These are phyloP conservation scores for Wickerhamiella pararugosa DNA, from an alignment of 1,139 yeast genomes.

Conservation along the genomic window DNA sequence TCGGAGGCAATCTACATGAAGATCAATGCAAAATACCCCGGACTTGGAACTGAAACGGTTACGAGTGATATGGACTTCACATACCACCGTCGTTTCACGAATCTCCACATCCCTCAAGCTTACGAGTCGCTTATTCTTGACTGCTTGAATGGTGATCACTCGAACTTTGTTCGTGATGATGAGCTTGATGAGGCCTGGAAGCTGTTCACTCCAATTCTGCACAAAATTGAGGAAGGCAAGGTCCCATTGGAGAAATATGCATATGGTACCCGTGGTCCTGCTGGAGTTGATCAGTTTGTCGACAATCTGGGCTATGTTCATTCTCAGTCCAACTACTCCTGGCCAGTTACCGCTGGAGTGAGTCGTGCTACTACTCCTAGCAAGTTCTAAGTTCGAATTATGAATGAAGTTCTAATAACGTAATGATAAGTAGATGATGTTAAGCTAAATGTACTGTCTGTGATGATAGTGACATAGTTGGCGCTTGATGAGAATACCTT, in stretches of 20 bases:
- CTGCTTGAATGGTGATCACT: conserved; percentile 80
- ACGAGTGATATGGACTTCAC: conserved; percentile 84
- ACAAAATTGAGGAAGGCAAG: conserved; percentile 49
- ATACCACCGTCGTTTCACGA: conserved; percentile 65
- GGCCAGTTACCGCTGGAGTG: conserved; percentile 18
- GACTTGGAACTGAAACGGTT: conserved; percentile 65
- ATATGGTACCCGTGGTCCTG: conserved; percentile 89
- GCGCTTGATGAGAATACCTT: too few relatives aligned
- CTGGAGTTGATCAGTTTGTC: conserved; percentile 45
- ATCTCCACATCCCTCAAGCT: conserved; percentile 84
- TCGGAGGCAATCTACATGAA: conserved; percentile 85
- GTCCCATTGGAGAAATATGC: conserved; percentile 55
- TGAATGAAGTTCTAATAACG: too few relatives aligned
- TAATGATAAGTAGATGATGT: too few relatives aligned
- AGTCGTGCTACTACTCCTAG: too few relatives aligned
- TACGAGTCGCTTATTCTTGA: conserved; percentile 92
- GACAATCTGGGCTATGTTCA: conserved; percentile 54
- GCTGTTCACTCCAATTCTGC: conserved; percentile 78
- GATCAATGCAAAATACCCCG: conserved; percentile 87
- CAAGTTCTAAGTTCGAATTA: too few relatives aligned
- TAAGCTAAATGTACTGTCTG: too few relatives aligned
- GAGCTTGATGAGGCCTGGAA: conserved; percentile 91
- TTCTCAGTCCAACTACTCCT: conserved; percentile 25
- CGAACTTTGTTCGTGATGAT: conserved; percentile 95
- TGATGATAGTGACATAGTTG: too few relatives aligned